Evolutionary conservation across 768 basidiomycete genomes (phyloP), one percentile per base, ranked within the genome.

Genomic region (Pluteus cervinus): DNA sequence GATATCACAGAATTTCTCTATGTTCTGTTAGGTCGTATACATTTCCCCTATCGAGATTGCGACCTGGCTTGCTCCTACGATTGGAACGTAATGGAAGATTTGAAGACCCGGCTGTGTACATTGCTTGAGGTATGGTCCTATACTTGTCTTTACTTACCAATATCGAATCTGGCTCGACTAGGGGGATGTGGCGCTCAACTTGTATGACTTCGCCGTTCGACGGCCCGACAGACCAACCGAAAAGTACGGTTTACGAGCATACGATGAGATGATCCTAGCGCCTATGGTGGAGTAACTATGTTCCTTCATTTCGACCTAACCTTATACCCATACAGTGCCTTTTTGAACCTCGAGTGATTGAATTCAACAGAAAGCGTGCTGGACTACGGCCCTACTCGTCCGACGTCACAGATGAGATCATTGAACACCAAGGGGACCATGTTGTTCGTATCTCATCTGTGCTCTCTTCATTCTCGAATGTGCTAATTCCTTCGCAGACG

Each of bases 191-290:
- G 92, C 86, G 2, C 66, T 90, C 36, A 94, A 91, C 50, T 57
- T 90, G 31, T 92, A 90, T 57, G 91, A 96, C 54, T 92, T 98
- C 49, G 75, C 83, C 15, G 86, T 94, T 10, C 73, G 93, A 24
- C 65, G 75, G 36, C 84, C 91, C 4, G 79, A 77, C 24, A 71
- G 76, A 37, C 63, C 79, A 10, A 83, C 92, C 1, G 76, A 86
- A 55, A 96, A 96, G 54, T 97, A 92, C 55, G 83, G 79, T 18
- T 63, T 96, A 29, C 79, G 91, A 18, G 84, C 88, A 2, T 98
- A 96, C 53, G 94, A 98, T 54, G 96, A 99, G 59, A 82, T 87
- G 36, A 93, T 96, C 42, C 66, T 97, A 22, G 91, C 93, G 1
- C 89, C 94, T 2, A 88, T 94, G 81, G 96, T 92, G 50, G 46